Evolutionary conservation across 202 grass and related monocot genomes (phyloP).

Genomic region (Carex arenaria): DNA sequence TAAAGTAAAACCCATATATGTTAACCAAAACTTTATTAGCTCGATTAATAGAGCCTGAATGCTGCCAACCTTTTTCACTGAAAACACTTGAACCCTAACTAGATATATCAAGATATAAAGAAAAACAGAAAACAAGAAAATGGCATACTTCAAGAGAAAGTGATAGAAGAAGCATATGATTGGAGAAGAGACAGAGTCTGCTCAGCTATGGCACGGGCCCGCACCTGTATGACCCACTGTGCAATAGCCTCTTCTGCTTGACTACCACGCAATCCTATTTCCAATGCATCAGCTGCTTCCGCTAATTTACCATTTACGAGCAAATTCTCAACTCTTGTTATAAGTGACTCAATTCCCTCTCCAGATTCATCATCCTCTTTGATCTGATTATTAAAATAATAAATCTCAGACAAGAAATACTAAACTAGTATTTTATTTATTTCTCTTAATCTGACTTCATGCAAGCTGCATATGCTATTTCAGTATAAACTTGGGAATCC

Average conservation of each 20-base stretch:
- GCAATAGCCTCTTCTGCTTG: constrained; percentile 57
- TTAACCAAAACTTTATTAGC: constrained; percentile 33
- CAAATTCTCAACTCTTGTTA: constrained; percentile 67
- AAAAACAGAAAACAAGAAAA: background rate
- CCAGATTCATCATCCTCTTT: constrained; percentile 69
- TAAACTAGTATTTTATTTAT: background rate
- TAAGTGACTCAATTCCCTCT: constrained; percentile 74
- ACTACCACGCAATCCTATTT: constrained; percentile 63
- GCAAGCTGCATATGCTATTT: background rate
- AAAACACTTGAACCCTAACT: background rate
- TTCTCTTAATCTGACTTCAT: background rate
- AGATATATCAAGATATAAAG: background rate
- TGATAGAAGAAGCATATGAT: constrained; percentile 64
- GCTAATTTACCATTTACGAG: constrained; percentile 64
- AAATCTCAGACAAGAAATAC: background rate
- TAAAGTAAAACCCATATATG: background rate
- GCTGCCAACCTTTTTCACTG: background rate
- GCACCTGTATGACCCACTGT: constrained; percentile 70
- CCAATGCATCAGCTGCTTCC: constrained; percentile 61
- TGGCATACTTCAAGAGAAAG: constrained; percentile 35
- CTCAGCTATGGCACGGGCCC: constrained; percentile 69
- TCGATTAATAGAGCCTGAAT: background rate
- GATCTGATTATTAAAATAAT: constrained; percentile 52
- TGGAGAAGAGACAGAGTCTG: constrained; percentile 90
- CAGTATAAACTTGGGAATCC: background rate